Base-by-base conservation (phyloP, 2,329 filamentous ascomycete genomes). In the Dothideomycetes sp. region DNA sequence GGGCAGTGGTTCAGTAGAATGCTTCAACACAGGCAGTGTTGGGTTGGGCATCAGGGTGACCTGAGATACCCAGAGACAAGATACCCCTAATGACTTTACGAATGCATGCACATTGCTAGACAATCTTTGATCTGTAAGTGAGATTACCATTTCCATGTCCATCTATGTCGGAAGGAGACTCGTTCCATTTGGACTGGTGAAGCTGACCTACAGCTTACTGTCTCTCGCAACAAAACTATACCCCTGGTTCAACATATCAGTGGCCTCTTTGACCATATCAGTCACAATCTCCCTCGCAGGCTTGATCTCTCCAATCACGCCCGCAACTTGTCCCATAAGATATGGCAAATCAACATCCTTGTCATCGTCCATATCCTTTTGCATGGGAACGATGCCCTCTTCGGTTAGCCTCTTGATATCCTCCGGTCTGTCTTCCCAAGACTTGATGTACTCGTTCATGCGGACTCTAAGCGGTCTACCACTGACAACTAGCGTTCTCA, bases 241-340 rank as follows among this genome's bases (percentile, higher is more conserved):
- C 4, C 79, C 82, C 19, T 70, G 57, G 59, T 69, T 76, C 52
- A 93, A 56, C 69, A 81, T 76, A 1, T 74, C 70, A 7, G 79
- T 77, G 1, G 84, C 85, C 59, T 88, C 80, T 15, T 65, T 64
- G 8, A 94, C 84, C 86, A 96, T 95, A 50, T 93, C 86, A 46
- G 79, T 74, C n/a, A 96, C 79, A 65, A 96, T 94, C 49, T 80
- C 73, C 33, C 68, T 74, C 0, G 89, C 89, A 0, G 88, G 86
- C 67, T 91, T 78, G 45, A 95, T 76, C 50, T 80, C 77, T 23
- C 67, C 62, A 43, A 95, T 84, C 1, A 80, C 73, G 2, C 83
- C 88, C 1, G 86, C 84, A 7, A 95, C 88, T 65, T 94, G 86
- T 1, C 89, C 89, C 89, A 95, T 95, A 55, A 95, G 59, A 62